Base-by-base conservation (phyloP, 2,329 filamentous ascomycete species). In the Aspergillus hortae region DNA sequence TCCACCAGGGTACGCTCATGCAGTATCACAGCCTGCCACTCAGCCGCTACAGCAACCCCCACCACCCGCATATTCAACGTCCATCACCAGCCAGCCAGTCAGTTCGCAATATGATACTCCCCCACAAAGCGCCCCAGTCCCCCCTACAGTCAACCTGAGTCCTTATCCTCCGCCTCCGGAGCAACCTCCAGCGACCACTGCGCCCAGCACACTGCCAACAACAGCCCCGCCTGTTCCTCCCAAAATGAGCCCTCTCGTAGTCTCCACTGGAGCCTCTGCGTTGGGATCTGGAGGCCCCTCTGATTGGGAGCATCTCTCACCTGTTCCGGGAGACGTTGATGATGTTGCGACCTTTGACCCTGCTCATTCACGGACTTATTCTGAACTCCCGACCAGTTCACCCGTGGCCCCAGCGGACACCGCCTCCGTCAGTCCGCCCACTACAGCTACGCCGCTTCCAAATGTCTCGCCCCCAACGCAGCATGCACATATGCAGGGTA, bases 281-380 rank as follows among this genome's bases (percentile, higher is more conserved):
- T 56, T 77, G 32, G 74, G 74, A 1, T 58, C 59, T 41, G 73
- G 74, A 4, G 67, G 69, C 1, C 76, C 75, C 4, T 78, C 76
- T 4, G 76, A 77, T 53, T 78, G 75, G 76, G 75, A 78, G 54
- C 70, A 76, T 57, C 67, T 75, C 51, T 62, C 63, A 4, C 61
- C 65, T n/a, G 60, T 61, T 6, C 62, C 64, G 6, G 70, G 66
- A 23, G 64, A 71, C 19, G 58, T 74, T 40, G 72, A 76, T 48
- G 73, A 75, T 54, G 52, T 57, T 10, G 52, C 58, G 15, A 58
- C 56, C 44, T 66, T 65, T 32, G 59, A 52, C n/a, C 44, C 30
- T 21, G 45, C 42, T 12, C 49, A 54, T 40, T 33, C 35, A 3
- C 50, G 51, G 40, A 38, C 53, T 6, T 32, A 35, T 6, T 36